Conservation (phyloP, 352 stramenopile species). For the Phytophthora pluvialis region DNA sequence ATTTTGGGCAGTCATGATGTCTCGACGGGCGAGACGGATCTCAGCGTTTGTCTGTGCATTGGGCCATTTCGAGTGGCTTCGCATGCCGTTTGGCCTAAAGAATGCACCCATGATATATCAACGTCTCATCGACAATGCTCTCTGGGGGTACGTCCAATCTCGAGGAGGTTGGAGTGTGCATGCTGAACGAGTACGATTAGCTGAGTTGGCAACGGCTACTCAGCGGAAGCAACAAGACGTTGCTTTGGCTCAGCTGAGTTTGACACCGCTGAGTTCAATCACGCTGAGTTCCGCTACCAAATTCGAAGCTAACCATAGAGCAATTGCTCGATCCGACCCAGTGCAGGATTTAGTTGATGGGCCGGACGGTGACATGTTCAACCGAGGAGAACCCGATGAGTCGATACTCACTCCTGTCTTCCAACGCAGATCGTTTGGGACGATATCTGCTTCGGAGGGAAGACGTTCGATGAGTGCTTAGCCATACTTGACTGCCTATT, state of each 20-base stretch:
- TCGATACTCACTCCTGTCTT: background rate
- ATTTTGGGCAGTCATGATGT: no score
- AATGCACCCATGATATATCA: background rate
- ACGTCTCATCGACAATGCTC: background rate
- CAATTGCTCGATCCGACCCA: background rate
- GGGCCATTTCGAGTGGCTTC: background rate
- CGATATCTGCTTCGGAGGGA: conserved; percentile 2
- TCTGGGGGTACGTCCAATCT: no score
- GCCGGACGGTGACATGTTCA: conserved; percentile 1
- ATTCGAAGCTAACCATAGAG: background rate
- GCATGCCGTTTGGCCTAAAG: background rate
- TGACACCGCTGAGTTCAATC: no score
- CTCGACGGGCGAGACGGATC: no score
- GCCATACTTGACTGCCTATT: background rate
- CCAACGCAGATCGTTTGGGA: background rate
- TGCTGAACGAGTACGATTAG: no score
- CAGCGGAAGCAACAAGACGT: no score
- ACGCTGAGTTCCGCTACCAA: background rate
- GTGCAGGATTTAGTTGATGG: background rate
- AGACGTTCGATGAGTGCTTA: background rate
- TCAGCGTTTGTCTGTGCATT: background rate
- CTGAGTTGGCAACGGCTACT: no score
- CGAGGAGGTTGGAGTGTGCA: no score
- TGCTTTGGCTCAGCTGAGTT: no score
- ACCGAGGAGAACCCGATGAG: background rate